Percentiles rank a stretch among this genome's conserved stretches.
Conservation (phyloP, 1,139 yeast genomes). For the Debaryomyces fabryi region DNA sequence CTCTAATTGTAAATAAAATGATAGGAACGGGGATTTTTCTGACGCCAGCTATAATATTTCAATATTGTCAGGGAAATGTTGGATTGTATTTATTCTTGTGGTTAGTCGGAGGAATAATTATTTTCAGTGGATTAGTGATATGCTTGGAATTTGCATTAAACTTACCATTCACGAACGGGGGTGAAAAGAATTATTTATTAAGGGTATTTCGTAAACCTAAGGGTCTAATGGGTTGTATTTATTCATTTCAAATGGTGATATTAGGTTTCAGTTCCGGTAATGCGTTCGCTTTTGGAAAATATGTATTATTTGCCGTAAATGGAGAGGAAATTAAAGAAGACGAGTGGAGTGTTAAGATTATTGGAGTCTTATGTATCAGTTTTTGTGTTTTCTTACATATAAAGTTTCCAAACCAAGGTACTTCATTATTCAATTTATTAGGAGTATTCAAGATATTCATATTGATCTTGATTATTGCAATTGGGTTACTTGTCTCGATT, state of each 20-base stretch:
- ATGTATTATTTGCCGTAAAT: constrained; percentile 42
- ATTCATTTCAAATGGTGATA: constrained; percentile 50
- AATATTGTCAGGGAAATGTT: constrained; percentile 47
- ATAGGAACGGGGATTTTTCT: constrained; percentile 55
- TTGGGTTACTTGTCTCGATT: constrained; percentile 36
- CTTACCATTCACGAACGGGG: constrained; percentile 50
- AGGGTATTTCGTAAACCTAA: constrained; percentile 40
- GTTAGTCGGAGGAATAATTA: constrained; percentile 47
- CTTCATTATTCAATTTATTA: constrained; percentile 44
- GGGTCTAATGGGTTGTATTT: constrained; percentile 45
- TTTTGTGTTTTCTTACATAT: constrained; percentile 45
- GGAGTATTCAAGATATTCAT: constrained; percentile 48
- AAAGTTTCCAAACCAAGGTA: constrained; percentile 43
- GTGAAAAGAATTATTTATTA: constrained; percentile 53
- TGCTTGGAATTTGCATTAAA: constrained; percentile 52
- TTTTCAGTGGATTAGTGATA: constrained; percentile 50
- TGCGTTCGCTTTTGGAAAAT: constrained; percentile 54
- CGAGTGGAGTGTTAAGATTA: constrained; percentile 35
- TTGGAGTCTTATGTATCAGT: constrained; percentile 49
- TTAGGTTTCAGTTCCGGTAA: constrained; percentile 55
- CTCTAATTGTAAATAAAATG: constrained; percentile 52
- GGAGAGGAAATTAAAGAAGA: constrained; percentile 22
- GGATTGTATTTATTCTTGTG: constrained; percentile 44
- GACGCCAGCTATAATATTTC: constrained; percentile 51
- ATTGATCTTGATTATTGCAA: constrained; percentile 39